Percentiles rank a stretch among this genome's conserved stretches.
phyloP scores from a whole-genome alignment of 371 early-diverging fungal genomes.

The Coemansia sp. region DNA sequence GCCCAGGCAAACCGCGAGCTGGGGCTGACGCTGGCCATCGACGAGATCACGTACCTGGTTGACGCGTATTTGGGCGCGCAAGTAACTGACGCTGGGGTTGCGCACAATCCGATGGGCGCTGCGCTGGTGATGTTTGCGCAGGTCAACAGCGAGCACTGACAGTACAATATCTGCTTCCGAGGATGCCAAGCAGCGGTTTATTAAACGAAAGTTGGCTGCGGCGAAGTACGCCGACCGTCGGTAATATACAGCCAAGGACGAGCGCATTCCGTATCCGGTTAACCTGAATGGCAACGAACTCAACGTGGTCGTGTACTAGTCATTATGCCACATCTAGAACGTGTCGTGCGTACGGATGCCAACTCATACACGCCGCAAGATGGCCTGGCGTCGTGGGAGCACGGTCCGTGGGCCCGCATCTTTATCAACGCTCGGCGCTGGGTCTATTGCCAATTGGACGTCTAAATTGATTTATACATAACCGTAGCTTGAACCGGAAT shows the following conservation, averaged over 20 bases:
- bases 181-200: slow-evolving; percentile 46
- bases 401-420: slow-evolving; percentile 84
- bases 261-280: no score
- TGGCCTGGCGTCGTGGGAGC: slow-evolving; percentile 59
- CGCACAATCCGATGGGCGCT: slow-evolving; percentile 93
- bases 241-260: slow-evolving; percentile 16
- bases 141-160: slow-evolving; percentile 98
- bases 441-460: slow-evolving; percentile 50
- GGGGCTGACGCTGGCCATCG: slow-evolving; percentile 89
- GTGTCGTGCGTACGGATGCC: slow-evolving; percentile 76
- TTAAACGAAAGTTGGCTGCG: slow-evolving; percentile 57
- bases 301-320: slow-evolving; percentile 88
- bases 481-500: no score
- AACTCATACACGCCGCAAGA: slow-evolving; percentile 84
- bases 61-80: slow-evolving; percentile 71
- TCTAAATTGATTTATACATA: not conserved
- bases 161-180: slow-evolving; percentile 88
- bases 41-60: slow-evolving; percentile 94
- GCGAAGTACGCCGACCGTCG: slow-evolving; percentile 78
- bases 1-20: slow-evolving; percentile 78
- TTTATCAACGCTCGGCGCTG: slow-evolving; percentile 81
- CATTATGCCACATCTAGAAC: slow-evolving; percentile 99
- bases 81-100: slow-evolving; percentile 43
- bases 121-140: slow-evolving; percentile 99
- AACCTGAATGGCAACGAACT: slow-evolving; percentile 80